Percentiles rank a stretch among this genome's conserved stretches.
phyloP scores from a whole-genome alignment of 345 rosid genomes.

The Trapa incisa region DNA sequence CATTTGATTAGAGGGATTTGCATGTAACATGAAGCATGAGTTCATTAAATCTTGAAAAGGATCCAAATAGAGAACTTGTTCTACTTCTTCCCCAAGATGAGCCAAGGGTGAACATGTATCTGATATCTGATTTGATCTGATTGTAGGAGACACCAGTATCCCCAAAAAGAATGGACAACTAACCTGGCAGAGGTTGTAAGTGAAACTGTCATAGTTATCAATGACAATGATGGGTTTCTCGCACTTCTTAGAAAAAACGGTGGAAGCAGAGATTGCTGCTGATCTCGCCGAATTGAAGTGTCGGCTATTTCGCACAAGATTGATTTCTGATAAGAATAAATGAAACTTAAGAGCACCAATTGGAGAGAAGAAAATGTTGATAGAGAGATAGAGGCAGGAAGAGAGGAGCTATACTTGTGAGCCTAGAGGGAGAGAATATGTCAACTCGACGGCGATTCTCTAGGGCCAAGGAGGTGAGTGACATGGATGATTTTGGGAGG shows the following conservation, averaged over 20 bases:
- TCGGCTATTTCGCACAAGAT: constrained; percentile 24
- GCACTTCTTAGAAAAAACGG: constrained; percentile 15
- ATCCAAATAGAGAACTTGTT: too few relatives aligned
- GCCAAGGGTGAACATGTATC: neutral
- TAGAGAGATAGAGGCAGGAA: neutral
- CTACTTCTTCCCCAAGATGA: too few relatives aligned
- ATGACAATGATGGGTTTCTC: constrained; percentile 60
- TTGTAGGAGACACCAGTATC: neutral
- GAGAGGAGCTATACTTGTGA: constrained; percentile 14
- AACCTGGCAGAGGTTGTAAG: constrained; percentile 96
- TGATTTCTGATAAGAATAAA: constrained; percentile 23
- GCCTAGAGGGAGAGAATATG: neutral
- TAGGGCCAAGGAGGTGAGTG: constrained; percentile 10
- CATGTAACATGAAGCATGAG: neutral
- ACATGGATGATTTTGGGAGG: constrained; percentile 8
- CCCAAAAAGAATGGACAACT: neutral
- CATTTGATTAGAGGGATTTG: neutral
- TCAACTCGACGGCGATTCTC: neutral
- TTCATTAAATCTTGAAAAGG: too few relatives aligned
- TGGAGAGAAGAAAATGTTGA: neutral
- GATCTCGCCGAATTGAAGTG: constrained; percentile 26
- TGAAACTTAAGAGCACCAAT: neutral
- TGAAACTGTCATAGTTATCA: constrained; percentile 94
- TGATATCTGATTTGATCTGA: neutral
- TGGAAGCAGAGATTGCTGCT: constrained; percentile 24